These are phyloP conservation scores for Diaporthe australafricana DNA, from an alignment of 2,329 filamentous ascomycete species.

Conservation along the genomic window DNA sequence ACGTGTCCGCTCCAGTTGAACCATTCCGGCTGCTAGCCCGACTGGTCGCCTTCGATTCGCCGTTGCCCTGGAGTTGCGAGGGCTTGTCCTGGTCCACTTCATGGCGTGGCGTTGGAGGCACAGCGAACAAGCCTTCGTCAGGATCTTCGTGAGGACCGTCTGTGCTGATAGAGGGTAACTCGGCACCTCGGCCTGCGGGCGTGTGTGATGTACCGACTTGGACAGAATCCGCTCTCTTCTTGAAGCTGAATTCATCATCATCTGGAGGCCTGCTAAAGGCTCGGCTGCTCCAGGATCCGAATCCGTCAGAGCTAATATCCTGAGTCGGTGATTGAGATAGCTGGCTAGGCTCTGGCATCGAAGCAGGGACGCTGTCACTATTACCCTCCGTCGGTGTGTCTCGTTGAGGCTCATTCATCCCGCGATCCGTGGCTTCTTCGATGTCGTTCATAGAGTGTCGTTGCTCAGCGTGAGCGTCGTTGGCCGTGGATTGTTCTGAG, in stretches of 20 bases:
- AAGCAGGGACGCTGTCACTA: neutral
- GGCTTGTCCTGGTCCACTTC: constrained; percentile 1
- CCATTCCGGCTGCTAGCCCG: constrained; percentile 2
- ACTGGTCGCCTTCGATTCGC: neutral
- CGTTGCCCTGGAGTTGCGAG: neutral
- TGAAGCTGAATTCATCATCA: constrained; percentile 6
- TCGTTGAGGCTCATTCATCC: neutral
- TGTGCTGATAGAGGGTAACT: constrained; percentile 8
- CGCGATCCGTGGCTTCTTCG: neutral
- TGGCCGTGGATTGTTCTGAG: neutral
- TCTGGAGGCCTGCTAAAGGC: neutral
- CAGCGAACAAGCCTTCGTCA: constrained; percentile 32
- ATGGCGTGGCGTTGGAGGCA: constrained; percentile 31
- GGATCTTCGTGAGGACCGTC: constrained; percentile 23
- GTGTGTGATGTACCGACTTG: neutral
- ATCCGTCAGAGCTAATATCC: neutral
- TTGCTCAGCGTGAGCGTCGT: neutral
- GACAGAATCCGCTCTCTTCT: constrained; percentile 21
- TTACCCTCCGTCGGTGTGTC: neutral
- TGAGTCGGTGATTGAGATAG: neutral
- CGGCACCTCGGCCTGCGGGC: neutral
- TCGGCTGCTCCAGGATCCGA: constrained; percentile 7
- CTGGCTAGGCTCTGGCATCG: neutral
- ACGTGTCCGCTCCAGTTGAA: neutral
- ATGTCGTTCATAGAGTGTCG: neutral